Base-by-base conservation (phyloP, 331 rosid species). In the Cydonia oblonga region DNA sequence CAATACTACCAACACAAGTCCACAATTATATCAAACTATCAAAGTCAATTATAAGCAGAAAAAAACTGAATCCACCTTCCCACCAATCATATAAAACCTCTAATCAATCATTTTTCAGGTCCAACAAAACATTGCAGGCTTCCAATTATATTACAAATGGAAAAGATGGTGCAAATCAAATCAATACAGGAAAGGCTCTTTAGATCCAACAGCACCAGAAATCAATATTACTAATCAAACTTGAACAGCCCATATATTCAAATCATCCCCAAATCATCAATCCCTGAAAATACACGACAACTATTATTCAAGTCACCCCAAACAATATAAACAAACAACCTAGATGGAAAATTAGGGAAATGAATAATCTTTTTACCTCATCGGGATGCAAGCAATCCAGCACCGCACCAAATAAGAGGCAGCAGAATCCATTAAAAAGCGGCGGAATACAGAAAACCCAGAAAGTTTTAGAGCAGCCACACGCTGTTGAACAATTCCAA, bases 281-380 rank as follows among this genome's bases (percentile, higher is more conserved):
- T 75, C 38, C 76, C 83, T 58, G 78, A 30, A 65, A 70, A 78
- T 4, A 38, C 53, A 64, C 76, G 70, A 65, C 18, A 74, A 76
- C 53, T 25, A 20, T 57, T 57, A 22, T 60, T 79, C 78, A 86
- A 70, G 81, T 64, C 63, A 81, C 15, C 51, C 52, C 57, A 61
- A 19, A 38, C 13, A 11, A 7, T 28, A 70, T 24, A 38, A n/a
- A 32, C 4, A 25, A 60, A 66, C 2, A 10, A 42, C 42, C 70
- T 23, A 38, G 20, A 54, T 10, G 9, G 57, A 51, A 24, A 59
- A 77, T 26, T 33, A 3, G 18, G 29, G 26, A 52, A 64, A 64
- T 64, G 44, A 14, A 33, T 38, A 35, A 23, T 13, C 53, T 18
- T 49, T 66, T 46, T 56, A 82, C 86, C 85, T 79, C 56, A 60